phyloP scores from a whole-genome alignment of 2,329 filamentous ascomycete genomes.

The Ambrosiella xylebori region DNA sequence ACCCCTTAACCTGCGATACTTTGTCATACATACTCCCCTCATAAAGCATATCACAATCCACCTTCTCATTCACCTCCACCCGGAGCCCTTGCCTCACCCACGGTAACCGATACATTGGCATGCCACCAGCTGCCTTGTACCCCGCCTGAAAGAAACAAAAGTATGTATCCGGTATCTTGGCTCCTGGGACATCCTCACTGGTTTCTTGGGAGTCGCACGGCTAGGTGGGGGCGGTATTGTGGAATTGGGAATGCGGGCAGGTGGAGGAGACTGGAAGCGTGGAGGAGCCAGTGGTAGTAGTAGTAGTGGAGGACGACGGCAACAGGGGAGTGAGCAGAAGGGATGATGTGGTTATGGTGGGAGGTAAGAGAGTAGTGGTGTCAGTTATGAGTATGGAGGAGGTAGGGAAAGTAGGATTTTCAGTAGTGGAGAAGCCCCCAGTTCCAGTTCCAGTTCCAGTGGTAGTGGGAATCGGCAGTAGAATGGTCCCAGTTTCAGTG shows the following conservation, averaged over 20 bases:
- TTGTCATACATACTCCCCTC: not conserved
- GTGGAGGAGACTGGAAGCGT: not conserved
- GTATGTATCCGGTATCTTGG: not conserved
- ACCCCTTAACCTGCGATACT: not conserved
- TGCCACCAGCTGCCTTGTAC: not conserved
- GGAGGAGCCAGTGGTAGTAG: not conserved
- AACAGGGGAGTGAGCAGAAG: not conserved
- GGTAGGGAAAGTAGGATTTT: not conserved
- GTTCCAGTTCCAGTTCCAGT: too few relatives aligned
- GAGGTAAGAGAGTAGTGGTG: not conserved
- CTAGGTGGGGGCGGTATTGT: not conserved
- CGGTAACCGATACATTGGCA: not conserved
- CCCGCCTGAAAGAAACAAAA: slow-evolving; percentile 7
- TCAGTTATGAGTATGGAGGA: not conserved
- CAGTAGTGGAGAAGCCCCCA: too few relatives aligned
- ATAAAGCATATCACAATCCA: not conserved
- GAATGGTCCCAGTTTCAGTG: too few relatives aligned
- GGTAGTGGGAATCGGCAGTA: too few relatives aligned
- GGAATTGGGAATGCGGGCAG: not conserved
- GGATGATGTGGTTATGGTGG: not conserved
- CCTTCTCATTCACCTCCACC: slow-evolving; percentile 2
- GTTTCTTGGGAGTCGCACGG: slow-evolving; percentile 1
- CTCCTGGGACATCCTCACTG: not conserved
- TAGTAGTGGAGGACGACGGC: not conserved
- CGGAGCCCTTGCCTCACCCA: not conserved